These are phyloP conservation scores for Avena atlantica DNA, from an alignment of 176 grass and related monocot genomes.

Conservation along the genomic window DNA sequence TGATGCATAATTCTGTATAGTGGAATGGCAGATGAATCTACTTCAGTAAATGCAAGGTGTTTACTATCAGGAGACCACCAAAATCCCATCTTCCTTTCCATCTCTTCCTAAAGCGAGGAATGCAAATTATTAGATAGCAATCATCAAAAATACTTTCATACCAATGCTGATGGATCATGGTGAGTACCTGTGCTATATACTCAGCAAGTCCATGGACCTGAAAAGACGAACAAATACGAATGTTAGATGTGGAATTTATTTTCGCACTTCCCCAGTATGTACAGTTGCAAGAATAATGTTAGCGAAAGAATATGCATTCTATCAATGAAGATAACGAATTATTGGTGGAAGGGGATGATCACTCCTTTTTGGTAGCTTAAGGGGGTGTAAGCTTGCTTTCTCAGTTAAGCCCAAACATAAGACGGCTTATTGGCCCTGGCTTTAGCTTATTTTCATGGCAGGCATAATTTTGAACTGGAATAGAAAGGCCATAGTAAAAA, in stretches of 20 bases:
- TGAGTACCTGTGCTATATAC: constrained; percentile 94
- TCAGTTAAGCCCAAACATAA: constrained; percentile 10
- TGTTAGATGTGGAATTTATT: constrained; percentile 57
- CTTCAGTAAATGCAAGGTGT: constrained; percentile 88
- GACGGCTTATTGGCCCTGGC: not conserved
- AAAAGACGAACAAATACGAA: constrained; percentile 68
- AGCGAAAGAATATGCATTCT: constrained; percentile 1
- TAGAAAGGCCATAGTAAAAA: not conserved
- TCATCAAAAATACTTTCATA: constrained; percentile 29
- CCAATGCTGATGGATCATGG: constrained; percentile 16
- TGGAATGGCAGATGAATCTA: constrained; percentile 92
- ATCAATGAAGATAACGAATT: not conserved
- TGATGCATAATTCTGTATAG: constrained; percentile 99
- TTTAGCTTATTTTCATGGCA: constrained; percentile 21
- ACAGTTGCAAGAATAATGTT: constrained; percentile 12
- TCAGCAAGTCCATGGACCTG: constrained; percentile 95
- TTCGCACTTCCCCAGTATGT: not conserved
- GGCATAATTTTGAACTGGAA: constrained; percentile 13
- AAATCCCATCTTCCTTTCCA: constrained; percentile 98
- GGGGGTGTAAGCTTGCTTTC: not conserved
- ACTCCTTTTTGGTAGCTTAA: constrained; percentile 22
- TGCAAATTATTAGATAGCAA: constrained; percentile 39
- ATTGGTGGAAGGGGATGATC: constrained; percentile 1
- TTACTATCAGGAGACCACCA: constrained; percentile 99
- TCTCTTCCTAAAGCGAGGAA: constrained; percentile 84